A percentile compares a stretch with the other conserved stretches of the same genome.
Conservation (phyloP, 2,329 filamentous ascomycete species). For the Diplodia mutila region DNA sequence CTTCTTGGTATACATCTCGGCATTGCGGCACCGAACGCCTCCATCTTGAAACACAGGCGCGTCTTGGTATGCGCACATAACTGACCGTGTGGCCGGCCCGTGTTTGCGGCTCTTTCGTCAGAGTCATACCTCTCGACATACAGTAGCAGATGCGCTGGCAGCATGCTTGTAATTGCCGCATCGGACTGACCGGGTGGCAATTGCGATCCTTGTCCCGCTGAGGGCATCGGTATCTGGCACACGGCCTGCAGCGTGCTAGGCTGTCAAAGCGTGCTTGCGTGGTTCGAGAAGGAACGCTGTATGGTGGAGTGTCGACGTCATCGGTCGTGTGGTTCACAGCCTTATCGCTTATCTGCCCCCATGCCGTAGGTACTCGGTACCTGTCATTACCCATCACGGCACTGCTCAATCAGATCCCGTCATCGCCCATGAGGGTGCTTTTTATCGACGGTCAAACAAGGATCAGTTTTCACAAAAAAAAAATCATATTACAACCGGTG, state of each 20-base stretch:
- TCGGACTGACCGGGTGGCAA: conserved; percentile 7
- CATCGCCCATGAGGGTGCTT: no score
- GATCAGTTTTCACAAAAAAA: no score
- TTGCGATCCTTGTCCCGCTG: neutral
- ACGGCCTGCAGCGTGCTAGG: neutral
- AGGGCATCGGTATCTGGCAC: neutral
- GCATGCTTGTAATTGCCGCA: neutral
- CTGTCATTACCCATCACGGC: no score
- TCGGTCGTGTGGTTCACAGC: neutral
- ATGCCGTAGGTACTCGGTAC: neutral
- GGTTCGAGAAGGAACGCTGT: neutral
- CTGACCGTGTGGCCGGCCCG: neutral
- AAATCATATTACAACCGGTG: neutral
- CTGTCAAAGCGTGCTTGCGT: neutral
- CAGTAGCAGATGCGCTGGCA: neutral
- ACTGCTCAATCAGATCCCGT: no score
- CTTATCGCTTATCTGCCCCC: conserved; percentile 11
- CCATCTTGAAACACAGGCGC: neutral
- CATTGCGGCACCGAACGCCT: neutral
- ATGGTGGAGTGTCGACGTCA: neutral
- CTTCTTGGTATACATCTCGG: neutral
- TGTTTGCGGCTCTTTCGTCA: neutral
- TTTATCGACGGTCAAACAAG: no score
- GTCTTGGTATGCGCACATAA: neutral
- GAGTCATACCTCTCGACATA: neutral